Percentiles rank a stretch among this genome's conserved stretches.
Conservation (phyloP, 1,284 basidiomycete genomes). For the Irpex sp. region DNA sequence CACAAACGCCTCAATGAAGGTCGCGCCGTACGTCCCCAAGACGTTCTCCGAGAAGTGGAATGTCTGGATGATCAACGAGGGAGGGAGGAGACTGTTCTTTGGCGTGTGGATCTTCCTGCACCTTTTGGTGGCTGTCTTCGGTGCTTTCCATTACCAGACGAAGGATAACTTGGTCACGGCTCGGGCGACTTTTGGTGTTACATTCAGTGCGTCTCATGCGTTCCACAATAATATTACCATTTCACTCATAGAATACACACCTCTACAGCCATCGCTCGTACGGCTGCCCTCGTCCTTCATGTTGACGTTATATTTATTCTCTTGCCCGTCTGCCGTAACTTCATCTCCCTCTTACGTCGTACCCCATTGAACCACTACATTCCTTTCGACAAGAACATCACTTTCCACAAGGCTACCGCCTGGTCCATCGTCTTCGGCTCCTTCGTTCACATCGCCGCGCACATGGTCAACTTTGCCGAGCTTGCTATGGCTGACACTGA, state of each 20-base stretch:
- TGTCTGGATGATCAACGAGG: conserved; percentile 91
- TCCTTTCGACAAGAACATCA: conserved; percentile 87
- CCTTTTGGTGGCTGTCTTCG: conserved; percentile 67
- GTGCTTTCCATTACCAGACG: conserved; percentile 70
- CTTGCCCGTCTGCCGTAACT: conserved; percentile 87
- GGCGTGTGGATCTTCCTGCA: conserved; percentile 75
- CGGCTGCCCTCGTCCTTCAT: conserved; percentile 83
- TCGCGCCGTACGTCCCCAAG: conserved; percentile 31
- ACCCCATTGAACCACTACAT: conserved; percentile 82
- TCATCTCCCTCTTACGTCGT: conserved; percentile 80
- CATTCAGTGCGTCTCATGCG: conserved; percentile 57
- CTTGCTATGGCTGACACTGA: conserved; percentile 58
- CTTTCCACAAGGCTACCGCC: conserved; percentile 83
- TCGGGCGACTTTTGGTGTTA: conserved; percentile 64
- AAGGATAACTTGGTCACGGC: conserved; percentile 75
- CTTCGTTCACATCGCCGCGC: conserved; percentile 67
- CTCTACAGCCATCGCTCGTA: conserved; percentile 70
- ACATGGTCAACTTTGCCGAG: conserved; percentile 78
- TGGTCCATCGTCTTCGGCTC: conserved; percentile 83
- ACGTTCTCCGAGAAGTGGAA: conserved; percentile 46
- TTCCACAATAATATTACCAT: background rate
- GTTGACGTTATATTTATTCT: conserved; percentile 89
- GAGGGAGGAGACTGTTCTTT: conserved; percentile 74
- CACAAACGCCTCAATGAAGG: conserved; percentile 30
- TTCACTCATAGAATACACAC: background rate